Evolutionary conservation across 2,329 filamentous ascomycete species (phyloP).

Genomic region (Dactylellina parvicollis): DNA sequence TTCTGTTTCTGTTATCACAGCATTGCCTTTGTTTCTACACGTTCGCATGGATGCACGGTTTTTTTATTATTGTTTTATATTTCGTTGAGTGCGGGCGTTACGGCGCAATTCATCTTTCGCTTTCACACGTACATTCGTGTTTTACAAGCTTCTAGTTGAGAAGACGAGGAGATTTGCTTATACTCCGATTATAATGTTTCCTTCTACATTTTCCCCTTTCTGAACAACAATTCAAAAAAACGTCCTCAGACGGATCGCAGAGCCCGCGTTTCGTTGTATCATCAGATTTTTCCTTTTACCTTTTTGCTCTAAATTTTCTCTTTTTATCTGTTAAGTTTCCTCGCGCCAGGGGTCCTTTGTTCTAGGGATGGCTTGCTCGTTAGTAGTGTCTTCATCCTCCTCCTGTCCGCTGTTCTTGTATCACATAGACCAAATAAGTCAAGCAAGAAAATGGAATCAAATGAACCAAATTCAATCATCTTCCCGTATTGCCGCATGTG

Average conservation of each 20-base stretch:
- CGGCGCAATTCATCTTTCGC: conserved; percentile 32
- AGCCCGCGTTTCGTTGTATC: conserved; percentile 53
- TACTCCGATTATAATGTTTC: conserved; percentile 45
- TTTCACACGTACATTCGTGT: conserved; percentile 21
- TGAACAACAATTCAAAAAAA: conserved; percentile 10
- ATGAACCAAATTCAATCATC: conserved; percentile 3
- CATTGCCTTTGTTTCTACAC: conserved; percentile 45
- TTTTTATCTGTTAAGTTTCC: conserved; percentile 23
- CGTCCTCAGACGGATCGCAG: conserved; percentile 44
- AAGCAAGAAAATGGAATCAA: conserved; percentile 46
- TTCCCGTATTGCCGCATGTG: neutral
- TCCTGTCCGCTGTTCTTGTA: conserved; percentile 53
- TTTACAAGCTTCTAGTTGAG: conserved; percentile 34
- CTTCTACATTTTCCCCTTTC: neutral
- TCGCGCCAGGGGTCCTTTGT: conserved; percentile 54
- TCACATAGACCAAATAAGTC: conserved; percentile 39
- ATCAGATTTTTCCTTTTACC: conserved; percentile 19
- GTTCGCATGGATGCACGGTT: conserved; percentile 35
- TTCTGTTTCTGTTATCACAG: conserved; percentile 16
- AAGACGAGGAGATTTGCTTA: conserved; percentile 30
- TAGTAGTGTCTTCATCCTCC: conserved; percentile 39
- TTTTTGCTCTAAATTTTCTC: neutral
- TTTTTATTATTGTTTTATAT: conserved; percentile 10
- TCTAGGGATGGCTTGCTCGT: conserved; percentile 43
- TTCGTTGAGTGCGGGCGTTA: conserved; percentile 41